Evolutionary conservation across 306 rosid genomes (phyloP).

Genomic region (Geum urbanum): DNA sequence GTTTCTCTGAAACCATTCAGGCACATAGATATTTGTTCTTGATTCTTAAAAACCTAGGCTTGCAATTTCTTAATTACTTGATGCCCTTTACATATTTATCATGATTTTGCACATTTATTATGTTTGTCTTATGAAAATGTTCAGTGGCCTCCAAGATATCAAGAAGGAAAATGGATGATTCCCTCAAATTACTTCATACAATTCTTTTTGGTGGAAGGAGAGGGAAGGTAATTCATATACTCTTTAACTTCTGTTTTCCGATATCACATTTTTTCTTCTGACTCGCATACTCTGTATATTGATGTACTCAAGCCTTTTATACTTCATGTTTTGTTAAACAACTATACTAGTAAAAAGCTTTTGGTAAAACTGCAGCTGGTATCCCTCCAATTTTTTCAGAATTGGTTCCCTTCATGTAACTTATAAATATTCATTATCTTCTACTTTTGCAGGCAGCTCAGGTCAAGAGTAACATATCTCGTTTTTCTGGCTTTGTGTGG

Average conservation of each 20-base stretch:
- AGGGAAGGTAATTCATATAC: conserved; percentile 66
- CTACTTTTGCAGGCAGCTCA: conserved; percentile 57
- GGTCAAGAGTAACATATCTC: conserved; percentile 80
- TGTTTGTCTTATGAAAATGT: neutral
- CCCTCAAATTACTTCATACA: conserved; percentile 78
- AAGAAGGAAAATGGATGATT: conserved; percentile 76
- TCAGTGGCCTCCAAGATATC: conserved; percentile 86
- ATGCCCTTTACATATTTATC: neutral
- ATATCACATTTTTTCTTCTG: conserved; percentile 6
- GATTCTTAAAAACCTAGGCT: neutral
- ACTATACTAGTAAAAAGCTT: neutral
- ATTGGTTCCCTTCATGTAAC: conserved; percentile 4
- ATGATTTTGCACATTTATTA: too few relatives aligned
- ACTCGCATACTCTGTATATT: conserved; percentile 11
- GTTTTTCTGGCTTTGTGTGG: conserved; percentile 99
- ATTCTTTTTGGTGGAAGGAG: conserved; percentile 96
- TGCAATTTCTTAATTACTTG: neutral
- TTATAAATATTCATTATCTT: conserved; percentile 21
- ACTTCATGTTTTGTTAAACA: conserved; percentile 6
- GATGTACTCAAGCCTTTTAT: neutral
- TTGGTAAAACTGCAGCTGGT: neutral
- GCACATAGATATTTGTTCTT: neutral
- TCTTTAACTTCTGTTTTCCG: conserved; percentile 14
- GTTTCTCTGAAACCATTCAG: too few relatives aligned
- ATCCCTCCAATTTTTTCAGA: conserved; percentile 6